phyloP scores from a whole-genome alignment of 225 moss, liverwort and hornwort species.

The Bryoerythrophyllum caledonicum region DNA sequence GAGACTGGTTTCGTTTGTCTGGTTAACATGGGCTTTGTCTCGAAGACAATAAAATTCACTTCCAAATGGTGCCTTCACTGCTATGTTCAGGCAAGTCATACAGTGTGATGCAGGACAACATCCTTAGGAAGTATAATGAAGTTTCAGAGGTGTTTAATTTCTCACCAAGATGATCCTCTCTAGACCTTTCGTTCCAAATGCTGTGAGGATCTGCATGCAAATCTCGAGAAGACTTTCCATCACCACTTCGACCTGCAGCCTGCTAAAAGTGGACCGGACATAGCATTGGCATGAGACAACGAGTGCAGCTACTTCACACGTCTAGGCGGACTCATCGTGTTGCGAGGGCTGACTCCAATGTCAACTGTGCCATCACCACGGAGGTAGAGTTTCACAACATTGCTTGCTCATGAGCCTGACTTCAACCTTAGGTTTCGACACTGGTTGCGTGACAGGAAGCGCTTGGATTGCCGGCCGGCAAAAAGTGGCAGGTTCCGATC shows the following conservation, averaged over 20 bases:
- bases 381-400: conserved; percentile 26
- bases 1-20: too few relatives aligned
- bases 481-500: conserved; percentile 65
- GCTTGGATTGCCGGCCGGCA: conserved; percentile 57
- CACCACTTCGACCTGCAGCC: conserved; percentile 11
- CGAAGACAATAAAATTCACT: too few relatives aligned
- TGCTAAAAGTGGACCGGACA: not conserved
- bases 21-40: too few relatives aligned
- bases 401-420: conserved; percentile 8
- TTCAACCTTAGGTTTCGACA: not conserved
- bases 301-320: conserved; percentile 1
- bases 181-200: too few relatives aligned
- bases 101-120: too few relatives aligned
- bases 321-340: conserved; percentile 14
- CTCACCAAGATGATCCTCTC: too few relatives aligned
- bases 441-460: conserved; percentile 43
- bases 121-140: too few relatives aligned
- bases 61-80: too few relatives aligned
- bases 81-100: too few relatives aligned
- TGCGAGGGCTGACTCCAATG: conserved; percentile 31
- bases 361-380: conserved; percentile 40
- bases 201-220: not conserved
- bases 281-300: not conserved
- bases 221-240: not conserved
- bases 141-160: too few relatives aligned